Conservation (phyloP, 2,329 filamentous ascomycete genomes). For the Arachnopeziza araneosa region DNA sequence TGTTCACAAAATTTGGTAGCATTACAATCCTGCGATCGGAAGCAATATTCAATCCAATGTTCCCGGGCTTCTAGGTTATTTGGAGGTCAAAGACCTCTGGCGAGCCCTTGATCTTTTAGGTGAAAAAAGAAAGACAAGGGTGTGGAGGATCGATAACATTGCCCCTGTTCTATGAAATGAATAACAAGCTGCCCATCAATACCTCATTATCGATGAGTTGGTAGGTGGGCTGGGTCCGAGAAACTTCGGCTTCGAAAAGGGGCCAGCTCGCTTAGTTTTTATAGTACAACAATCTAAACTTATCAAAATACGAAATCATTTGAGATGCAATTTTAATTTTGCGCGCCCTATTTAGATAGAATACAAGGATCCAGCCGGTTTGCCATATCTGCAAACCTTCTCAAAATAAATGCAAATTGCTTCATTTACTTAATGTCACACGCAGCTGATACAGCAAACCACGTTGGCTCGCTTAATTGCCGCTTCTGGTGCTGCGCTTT, state of each 20-base stretch:
- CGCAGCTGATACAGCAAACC: background rate
- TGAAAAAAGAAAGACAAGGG: no score
- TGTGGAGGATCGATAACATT: no score
- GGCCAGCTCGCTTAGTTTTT: background rate
- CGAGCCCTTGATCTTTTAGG: no score
- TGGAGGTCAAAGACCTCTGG: no score
- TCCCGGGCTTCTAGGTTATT: no score
- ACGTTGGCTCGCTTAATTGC: background rate
- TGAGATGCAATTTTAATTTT: background rate
- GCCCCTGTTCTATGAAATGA: no score
- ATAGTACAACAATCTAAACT: background rate
- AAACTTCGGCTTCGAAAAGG: background rate
- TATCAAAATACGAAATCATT: background rate
- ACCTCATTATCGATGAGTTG: background rate
- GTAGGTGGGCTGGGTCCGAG: background rate
- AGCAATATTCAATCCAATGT: no score
- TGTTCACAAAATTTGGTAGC: no score
- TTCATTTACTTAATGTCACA: background rate
- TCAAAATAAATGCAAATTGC: background rate
- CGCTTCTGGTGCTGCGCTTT: conserved; percentile 29
- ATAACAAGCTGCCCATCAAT: background rate
- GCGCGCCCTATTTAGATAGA: background rate
- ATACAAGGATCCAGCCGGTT: background rate
- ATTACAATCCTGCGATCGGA: no score
- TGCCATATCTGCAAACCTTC: background rate